Evolutionary conservation across 345 rosid species (phyloP), one percentile per base, ranked within the genome.

Genomic region (Gossypium stocksii): DNA sequence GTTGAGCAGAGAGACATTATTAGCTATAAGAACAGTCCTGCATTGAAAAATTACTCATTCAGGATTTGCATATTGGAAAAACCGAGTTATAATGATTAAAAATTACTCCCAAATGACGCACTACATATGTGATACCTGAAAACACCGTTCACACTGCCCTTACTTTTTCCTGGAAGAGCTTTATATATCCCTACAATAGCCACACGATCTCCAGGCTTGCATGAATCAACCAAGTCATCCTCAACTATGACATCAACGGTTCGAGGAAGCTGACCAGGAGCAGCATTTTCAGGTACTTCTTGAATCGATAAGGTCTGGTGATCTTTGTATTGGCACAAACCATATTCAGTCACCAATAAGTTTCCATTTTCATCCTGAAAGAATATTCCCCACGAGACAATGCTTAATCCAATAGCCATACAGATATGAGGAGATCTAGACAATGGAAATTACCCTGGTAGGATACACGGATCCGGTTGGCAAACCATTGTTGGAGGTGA

Each of bases 231-330:
- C 77, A 95, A 77, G 82, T 95, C 98, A 79, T 95, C 99, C 87
- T 95, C 99, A 73, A 90, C 93, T 70, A 95, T 89, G 77, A 89
- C 84, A 87, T 95, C 98, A 58, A 95, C 97, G 0, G 97, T 91
- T 64, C 99, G 87, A 61, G 99, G 99, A 81, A 95, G 97, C 85
- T 95, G 99, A 80, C 99, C 99, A 74, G 99, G 99, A 81, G 99
- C 98, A 86, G 98, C 85, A 75, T 93, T 95, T 80, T 95, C 99
- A 20, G 99, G 99, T 65, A 95, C 91, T 87, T 95, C 99, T 87
- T 95, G 99, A 80, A 95, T 87, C 52, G 99, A 93, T 83, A 95
- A 76, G 79, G 99, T 93, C 85, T 95, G 99, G 75, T 95, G 99
- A 83, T 95, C 99, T 88, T 93, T 93, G 74, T 95, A 95, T 76